Base-by-base conservation (phyloP, 805 yeast species). In the Alloascoidea hylecoeti region DNA sequence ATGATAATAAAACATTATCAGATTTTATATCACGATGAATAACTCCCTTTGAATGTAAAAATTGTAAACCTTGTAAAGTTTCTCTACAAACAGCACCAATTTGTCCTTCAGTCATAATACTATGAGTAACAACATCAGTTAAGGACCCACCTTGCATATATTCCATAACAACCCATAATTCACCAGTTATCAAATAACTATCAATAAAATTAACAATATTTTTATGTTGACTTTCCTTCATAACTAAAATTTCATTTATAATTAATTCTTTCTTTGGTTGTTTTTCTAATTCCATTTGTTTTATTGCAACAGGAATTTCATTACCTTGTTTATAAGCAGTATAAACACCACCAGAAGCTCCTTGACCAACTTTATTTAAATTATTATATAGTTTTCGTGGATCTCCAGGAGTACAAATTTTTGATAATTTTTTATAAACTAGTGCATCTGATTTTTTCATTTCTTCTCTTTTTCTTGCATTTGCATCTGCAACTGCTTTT, bases 81-180 rank as follows among this genome's bases (percentile, higher is more conserved):
- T 92, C 98, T 42, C 92, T 69, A 49, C 95, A 85, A 16, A 92
- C 95, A 1, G 95, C 85, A 33, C 95, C 95, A 53, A 92, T 92
- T 57, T 92, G 97, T 13, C 82, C 84, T 51, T 92, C 98, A 2
- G 94, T 75, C 80, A 92, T 75, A 38, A 78, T 79, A 53, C 75
- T 74, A 54, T 88, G 88, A 0, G 95, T 84, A 14, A 92, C 95
- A 27, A 92, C 89, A 59, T 92, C 98, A 0, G 98, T 89, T 47
- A 92, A 65, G 0, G 94, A 80, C 2, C 98, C 98, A 44, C 98
- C 98, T 56, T 92, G 96, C 98, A 92, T 92, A 54, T 84, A 92
- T 58, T 92, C 98, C 98, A 92, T 92, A 15, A 92, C 76, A 5
- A 92, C 97, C 98, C 98, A 92, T 39, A 92, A 64, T 38, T 63